Conservation (phyloP, 768 basidiomycete species). For the Mycena vitilis region DNA sequence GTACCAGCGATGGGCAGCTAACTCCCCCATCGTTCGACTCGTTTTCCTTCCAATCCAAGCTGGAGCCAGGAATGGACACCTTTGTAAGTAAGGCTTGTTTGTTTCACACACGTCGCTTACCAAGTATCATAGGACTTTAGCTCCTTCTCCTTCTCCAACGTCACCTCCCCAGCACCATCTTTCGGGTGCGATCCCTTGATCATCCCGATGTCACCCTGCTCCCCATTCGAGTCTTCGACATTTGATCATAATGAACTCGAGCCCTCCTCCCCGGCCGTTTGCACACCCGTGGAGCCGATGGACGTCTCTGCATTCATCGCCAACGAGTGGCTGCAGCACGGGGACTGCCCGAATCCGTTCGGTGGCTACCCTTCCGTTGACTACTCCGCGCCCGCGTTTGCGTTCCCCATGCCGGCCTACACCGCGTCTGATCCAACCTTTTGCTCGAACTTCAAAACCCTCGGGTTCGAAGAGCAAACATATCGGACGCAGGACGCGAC, state of each 20-base stretch:
- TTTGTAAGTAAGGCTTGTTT: constrained; percentile 55
- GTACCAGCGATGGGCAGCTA: constrained; percentile 40
- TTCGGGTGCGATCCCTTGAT: constrained; percentile 46
- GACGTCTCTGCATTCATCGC: constrained; percentile 37
- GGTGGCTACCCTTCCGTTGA: constrained; percentile 26
- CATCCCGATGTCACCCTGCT: constrained; percentile 22
- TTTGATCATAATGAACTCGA: constrained; percentile 24
- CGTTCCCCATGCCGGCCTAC: constrained; percentile 13
- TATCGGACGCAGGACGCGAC: constrained; percentile 10
- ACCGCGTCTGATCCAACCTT: constrained; percentile 7
- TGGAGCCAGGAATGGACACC: constrained; percentile 51
- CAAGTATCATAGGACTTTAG: constrained; percentile 52
- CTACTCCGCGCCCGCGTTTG: constrained; percentile 21
- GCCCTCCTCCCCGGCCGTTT: constrained; percentile 25
- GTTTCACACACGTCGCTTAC: constrained; percentile 9
- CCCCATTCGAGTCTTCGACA: constrained; percentile 19
- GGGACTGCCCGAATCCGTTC: constrained; percentile 26
- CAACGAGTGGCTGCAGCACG: constrained; percentile 34
- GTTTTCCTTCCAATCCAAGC: constrained; percentile 47
- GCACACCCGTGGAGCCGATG: constrained; percentile 27
- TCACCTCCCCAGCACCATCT: constrained; percentile 44
- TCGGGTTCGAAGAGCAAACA: constrained; percentile 19
- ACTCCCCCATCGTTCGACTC: constrained; percentile 48
- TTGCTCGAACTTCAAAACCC: constrained; percentile 33
- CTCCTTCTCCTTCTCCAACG: constrained; percentile 59